Conservation (phyloP, 2,329 filamentous ascomycete genomes). For the Aspergillus sp. region DNA sequence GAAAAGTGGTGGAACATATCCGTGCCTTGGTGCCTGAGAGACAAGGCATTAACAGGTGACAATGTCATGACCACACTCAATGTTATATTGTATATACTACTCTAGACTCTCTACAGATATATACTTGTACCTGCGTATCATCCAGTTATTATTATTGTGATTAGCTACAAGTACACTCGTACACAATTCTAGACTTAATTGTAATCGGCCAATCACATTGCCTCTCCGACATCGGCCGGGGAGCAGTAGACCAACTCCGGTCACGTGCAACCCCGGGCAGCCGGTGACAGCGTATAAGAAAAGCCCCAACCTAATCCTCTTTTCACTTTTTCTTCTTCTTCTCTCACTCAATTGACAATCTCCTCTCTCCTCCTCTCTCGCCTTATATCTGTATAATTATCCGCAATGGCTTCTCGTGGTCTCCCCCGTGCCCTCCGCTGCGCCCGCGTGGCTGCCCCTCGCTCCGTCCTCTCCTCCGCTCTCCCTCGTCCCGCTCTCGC, state of each 20-base stretch:
- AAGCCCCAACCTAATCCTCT: conserved; percentile 2
- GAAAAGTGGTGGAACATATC: background rate
- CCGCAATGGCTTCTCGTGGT: conserved; percentile 44
- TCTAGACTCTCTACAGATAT: no score
- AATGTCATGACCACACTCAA: no score
- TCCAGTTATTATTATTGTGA: no score
- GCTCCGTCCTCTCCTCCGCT: conserved; percentile 54
- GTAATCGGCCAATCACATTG: background rate
- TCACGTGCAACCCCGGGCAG: conserved; percentile 14
- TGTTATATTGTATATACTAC: no score
- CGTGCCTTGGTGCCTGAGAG: background rate
- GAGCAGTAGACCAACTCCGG: conserved; percentile 22
- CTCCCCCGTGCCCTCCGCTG: conserved; percentile 53
- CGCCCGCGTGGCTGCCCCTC: conserved; percentile 49
- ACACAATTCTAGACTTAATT: background rate
- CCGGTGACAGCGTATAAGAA: background rate
- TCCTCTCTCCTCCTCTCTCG: conserved; percentile 8
- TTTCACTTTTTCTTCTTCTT: conserved; percentile 8
- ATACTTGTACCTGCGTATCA: no score
- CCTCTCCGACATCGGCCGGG: conserved; percentile 22
- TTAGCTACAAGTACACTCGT: no score
- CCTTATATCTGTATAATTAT: conserved; percentile 10
- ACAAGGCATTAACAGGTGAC: no score
- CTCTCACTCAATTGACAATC: conserved; percentile 7
- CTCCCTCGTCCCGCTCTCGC: conserved; percentile 46